A percentile compares a stretch with the other conserved stretches of the same genome.
These are phyloP conservation scores for Leptodermis oblonga DNA, from an alignment of 257 asterid genomes.

Conservation along the genomic window DNA sequence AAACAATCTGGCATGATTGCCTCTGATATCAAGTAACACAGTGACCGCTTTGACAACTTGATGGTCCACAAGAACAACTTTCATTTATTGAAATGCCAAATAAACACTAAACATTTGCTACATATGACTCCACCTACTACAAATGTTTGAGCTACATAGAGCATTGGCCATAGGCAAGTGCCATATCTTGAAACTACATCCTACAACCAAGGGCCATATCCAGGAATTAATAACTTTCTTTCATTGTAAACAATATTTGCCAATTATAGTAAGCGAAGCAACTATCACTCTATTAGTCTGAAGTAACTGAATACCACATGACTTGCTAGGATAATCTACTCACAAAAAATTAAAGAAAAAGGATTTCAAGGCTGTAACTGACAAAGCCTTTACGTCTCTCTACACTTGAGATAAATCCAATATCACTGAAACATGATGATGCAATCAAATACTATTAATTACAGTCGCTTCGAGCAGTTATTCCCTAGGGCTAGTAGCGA, in stretches of 20 bases:
- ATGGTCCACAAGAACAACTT: background rate
- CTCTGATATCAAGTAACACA: background rate
- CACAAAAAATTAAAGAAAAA: too few relatives aligned
- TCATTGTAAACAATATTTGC: background rate
- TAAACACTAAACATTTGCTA: background rate
- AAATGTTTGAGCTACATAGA: background rate
- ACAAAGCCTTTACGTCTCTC: background rate
- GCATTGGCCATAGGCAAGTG: background rate
- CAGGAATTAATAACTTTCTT: background rate
- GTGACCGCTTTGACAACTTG: background rate
- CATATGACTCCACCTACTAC: background rate
- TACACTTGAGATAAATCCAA: background rate
- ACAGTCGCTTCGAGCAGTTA: background rate
- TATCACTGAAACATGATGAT: background rate
- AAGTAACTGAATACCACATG: background rate
- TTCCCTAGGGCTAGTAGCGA: background rate
- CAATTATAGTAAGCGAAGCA: background rate
- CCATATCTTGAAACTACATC: background rate
- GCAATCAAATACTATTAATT: background rate
- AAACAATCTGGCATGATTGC: background rate
- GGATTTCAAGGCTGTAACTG: background rate
- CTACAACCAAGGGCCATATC: background rate
- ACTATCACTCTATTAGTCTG: background rate
- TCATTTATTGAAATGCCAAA: background rate
- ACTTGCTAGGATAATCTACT: background rate